Percentiles rank a stretch among this genome's conserved stretches.
These are phyloP conservation scores for Oryza glaberrima DNA, from an alignment of 176 grass and related monocot genomes.

Conservation along the genomic window DNA sequence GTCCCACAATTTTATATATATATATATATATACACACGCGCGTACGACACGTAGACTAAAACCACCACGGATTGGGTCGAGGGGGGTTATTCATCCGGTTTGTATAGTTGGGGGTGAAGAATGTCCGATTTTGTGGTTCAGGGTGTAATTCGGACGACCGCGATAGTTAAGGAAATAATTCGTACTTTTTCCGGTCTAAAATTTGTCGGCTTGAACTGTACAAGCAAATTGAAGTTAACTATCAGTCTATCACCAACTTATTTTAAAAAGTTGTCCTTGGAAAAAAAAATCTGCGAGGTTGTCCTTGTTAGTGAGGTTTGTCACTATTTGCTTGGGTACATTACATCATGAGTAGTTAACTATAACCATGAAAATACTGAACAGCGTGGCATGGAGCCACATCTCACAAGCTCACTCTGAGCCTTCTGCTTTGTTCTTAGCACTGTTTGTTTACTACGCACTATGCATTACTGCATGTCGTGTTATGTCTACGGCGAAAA, in stretches of 20 bases:
- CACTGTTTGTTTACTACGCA: background rate
- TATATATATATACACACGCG: too few relatives aligned
- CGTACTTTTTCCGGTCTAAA: background rate
- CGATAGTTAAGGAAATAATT: too few relatives aligned
- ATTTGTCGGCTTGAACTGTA: background rate
- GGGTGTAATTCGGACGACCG: too few relatives aligned
- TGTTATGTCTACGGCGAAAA: background rate
- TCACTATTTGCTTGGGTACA: constrained; percentile 6
- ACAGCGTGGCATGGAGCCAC: background rate
- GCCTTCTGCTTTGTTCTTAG: background rate
- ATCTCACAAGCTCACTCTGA: background rate
- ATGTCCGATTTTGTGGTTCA: too few relatives aligned
- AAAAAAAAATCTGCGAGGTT: background rate
- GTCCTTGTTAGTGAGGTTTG: background rate
- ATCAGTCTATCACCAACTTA: background rate
- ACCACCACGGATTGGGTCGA: too few relatives aligned
- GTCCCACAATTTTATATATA: too few relatives aligned
- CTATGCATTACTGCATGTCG: background rate
- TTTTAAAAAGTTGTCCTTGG: background rate
- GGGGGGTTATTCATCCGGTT: too few relatives aligned
- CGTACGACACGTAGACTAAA: too few relatives aligned
- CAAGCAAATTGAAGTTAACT: background rate
- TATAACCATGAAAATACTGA: background rate
- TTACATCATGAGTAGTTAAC: background rate
- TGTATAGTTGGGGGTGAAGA: too few relatives aligned